Conservation (phyloP, 2,329 filamentous ascomycete genomes). For the Alternaria triticina region DNA sequence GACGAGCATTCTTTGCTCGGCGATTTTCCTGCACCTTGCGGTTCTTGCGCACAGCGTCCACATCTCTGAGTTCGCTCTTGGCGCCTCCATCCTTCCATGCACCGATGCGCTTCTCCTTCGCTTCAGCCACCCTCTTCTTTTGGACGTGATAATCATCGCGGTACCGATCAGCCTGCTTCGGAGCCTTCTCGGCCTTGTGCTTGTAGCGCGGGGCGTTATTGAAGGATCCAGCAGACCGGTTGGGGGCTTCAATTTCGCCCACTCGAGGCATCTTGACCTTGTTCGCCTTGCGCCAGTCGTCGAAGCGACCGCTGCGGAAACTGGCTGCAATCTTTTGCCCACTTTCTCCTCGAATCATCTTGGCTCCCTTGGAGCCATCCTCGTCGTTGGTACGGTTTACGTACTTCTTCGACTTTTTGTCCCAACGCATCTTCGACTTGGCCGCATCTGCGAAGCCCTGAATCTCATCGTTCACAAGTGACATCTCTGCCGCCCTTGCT, state of each 20-base stretch:
- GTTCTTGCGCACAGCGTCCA: constrained; percentile 84
- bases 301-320: constrained; percentile 93
- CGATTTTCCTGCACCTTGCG: constrained; percentile 77
- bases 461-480: constrained; percentile 87
- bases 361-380: constrained; percentile 77
- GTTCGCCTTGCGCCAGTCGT: constrained; percentile 88
- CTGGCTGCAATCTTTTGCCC: constrained; percentile 94
- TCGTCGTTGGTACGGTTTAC: constrained; percentile 91
- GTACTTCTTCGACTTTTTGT: constrained; percentile 96
- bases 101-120: constrained; percentile 81
- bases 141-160: constrained; percentile 88
- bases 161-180: constrained; percentile 91
- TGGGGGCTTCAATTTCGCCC: constrained; percentile 74
- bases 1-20: constrained; percentile 87
- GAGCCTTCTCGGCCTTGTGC: constrained; percentile 86
- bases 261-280: constrained; percentile 80
- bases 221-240: constrained; percentile 30
- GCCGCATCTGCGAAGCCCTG: constrained; percentile 80
- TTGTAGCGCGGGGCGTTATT: constrained; percentile 67
- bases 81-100: constrained; percentile 73
- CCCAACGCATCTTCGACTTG: constrained; percentile 85
- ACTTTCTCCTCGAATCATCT: constrained; percentile 85
- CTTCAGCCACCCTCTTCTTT: constrained; percentile 88
- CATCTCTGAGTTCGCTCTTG: constrained; percentile 80
- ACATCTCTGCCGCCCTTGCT: constrained; percentile 88